Evolutionary conservation across 2,329 filamentous ascomycete species (phyloP), one percentile per base, ranked within the genome.

Genomic region (Drechslerella dactyloides): DNA sequence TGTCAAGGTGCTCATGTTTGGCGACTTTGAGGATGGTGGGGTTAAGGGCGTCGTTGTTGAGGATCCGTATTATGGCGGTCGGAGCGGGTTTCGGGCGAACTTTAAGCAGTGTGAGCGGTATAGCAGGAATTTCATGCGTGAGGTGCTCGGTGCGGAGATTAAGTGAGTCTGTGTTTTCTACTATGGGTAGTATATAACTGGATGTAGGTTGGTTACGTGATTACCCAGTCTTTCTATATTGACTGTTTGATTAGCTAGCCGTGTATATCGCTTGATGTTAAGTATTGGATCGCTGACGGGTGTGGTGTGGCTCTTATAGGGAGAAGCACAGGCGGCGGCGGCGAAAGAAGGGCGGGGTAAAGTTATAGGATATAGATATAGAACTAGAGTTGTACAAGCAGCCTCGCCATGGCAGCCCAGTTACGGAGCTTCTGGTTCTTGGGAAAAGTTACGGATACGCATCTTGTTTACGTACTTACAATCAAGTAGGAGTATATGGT

Each of bases 61-160:
- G 68, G 94, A 97, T 79, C 94, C 94, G 13, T 99, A 97, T 81
- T 97, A 97, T 79, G 92, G 91, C n/a, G 91, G 86, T 11, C 81
- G 83, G 2, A 85, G 90, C 75, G 92, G 91, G 1, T 97, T 97
- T 78, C 86, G 89, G 76, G 86, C 84, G 77, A 91, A 92, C n/a
- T 97, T 90, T 80, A 87, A 93, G 81, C 93, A 97, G 83, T 89
- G 89, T 74, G 82, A 84, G 69, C 83, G 89, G 73, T 96, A 96
- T 78, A 88, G 90, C 1, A 84, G 83, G 78, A 91, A 89, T 62
- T 92, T 97, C 76, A 76, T 96, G 74, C 83, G 84, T 76, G 83
- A 87, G 51, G 82, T 86, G 33, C 81, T 87, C 83, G 73, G 82
- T 13, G 74, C 62, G 19, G 74, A 75, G 17, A 57, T 74, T 35